phyloP scores from a whole-genome alignment of 192 early-diverging fungal genomes.

The Mortierella antarctica region DNA sequence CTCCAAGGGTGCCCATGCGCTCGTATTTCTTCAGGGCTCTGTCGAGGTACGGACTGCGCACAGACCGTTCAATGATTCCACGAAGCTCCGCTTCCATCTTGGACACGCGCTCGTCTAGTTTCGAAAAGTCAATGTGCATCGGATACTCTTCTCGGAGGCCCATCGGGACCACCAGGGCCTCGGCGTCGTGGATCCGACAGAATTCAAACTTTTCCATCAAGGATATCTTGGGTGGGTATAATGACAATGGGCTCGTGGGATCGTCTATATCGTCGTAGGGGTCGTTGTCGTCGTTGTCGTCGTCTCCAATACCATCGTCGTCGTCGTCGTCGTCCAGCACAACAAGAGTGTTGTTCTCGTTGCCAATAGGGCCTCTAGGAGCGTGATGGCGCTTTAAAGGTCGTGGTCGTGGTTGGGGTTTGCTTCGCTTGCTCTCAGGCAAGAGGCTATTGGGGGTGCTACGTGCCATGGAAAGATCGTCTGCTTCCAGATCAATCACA shows the following conservation, averaged over 20 bases:
- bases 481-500: neutral
- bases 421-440: neutral
- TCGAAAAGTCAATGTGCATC: conserved; percentile 45
- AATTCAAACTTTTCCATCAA: conserved; percentile 56
- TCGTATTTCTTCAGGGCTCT: conserved; percentile 44
- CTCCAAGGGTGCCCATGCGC: conserved; percentile 50
- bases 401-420: neutral
- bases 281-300: neutral
- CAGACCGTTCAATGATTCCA: conserved; percentile 36
- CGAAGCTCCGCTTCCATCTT: conserved; percentile 45
- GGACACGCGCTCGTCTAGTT: conserved; percentile 35
- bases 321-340: neutral
- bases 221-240: conserved; percentile 2
- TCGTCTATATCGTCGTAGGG: neutral
- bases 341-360: neutral
- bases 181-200: conserved; percentile 58
- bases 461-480: no score
- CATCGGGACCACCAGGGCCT: conserved; percentile 52
- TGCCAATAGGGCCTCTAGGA: neutral
- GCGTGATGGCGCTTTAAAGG: neutral
- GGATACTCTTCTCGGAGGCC: conserved; percentile 54
- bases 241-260: no score
- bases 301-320: neutral
- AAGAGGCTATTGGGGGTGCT: no score
- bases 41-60: conserved; percentile 47